A percentile compares a stretch with the other conserved stretches of the same genome.
Conservation (phyloP, 495 filamentous ascomycete genomes). For the Penicillium ucsense region DNA sequence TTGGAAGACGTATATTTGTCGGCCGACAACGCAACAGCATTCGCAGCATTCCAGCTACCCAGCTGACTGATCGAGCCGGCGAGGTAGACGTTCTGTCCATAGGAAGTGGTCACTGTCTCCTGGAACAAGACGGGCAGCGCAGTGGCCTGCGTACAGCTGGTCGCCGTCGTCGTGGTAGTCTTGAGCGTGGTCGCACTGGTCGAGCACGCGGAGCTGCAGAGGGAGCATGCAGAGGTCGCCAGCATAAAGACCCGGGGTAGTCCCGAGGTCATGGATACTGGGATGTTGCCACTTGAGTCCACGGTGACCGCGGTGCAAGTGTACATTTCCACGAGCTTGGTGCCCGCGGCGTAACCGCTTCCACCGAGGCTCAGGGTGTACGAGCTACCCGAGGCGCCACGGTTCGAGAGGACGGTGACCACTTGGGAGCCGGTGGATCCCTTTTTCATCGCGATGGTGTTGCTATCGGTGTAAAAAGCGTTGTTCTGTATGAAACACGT, state of each 20-base stretch:
- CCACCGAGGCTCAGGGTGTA: conserved; percentile 36
- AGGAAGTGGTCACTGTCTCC: conserved; percentile 38
- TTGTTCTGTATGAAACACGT: conserved; percentile 8
- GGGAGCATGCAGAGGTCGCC: conserved; percentile 11
- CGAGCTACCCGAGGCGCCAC: conserved; percentile 33
- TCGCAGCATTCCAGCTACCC: conserved; percentile 42
- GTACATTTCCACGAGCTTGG: conserved; percentile 14
- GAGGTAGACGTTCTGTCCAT: conserved; percentile 48
- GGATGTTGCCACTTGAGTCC: conserved; percentile 16
- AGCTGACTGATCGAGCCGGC: conserved; percentile 43
- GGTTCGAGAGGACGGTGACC: conserved; percentile 48
- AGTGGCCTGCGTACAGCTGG: conserved; percentile 24
- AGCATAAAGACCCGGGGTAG: conserved; percentile 16
- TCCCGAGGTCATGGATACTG: conserved; percentile 19
- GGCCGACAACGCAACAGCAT: conserved; percentile 42
- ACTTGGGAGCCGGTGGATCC: conserved; percentile 41
- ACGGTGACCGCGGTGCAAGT: conserved; percentile 20
- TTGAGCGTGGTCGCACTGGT: background rate
- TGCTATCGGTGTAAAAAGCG: conserved; percentile 42
- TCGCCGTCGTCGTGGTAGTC: background rate
- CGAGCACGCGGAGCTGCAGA: conserved; percentile 8
- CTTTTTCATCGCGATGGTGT: conserved; percentile 52
- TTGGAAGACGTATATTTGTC: conserved; percentile 41
- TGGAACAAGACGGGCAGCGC: conserved; percentile 47
- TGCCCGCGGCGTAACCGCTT: conserved; percentile 17